Base-by-base conservation (phyloP, 2,329 filamentous ascomycete species). In the Fusarium abutilonis region DNA sequence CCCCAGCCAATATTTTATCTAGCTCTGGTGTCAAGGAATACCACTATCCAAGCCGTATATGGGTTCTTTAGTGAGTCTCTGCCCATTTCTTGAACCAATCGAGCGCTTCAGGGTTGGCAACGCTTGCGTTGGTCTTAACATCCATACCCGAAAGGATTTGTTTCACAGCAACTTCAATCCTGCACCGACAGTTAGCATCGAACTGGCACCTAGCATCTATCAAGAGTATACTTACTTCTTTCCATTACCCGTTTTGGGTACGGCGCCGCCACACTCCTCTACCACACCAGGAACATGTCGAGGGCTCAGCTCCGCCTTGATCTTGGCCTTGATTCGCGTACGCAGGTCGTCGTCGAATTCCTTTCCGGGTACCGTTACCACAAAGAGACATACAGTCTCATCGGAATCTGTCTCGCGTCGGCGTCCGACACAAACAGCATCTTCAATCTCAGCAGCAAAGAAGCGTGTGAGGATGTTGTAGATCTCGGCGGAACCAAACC, bases 111-210 rank as follows among this genome's bases (percentile, higher is more conserved):
- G 91, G 89, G 75, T 98, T 98, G 5, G 92, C 92, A n/a, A 98
- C 93, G 71, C 92, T 96, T 0, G 93, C 93, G 44, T 92, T 93
- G 0, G 92, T 95, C 80, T 93, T 93, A 64, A 97, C 87, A 48
- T 91, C 86, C 76, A 93, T 80, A 0, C 93, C 94, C 26, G 92
- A 96, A 2, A 99, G 79, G 40, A 98, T 97, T 77, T 97, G 93
- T 81, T 98, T 98, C 6, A 98, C 94, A 0, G 92, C 92, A 43
- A 96, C 93, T 75, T 99, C 94, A 57, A 99, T 92, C 77, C 89
- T 91, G 35, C 14, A 43, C 1, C 29, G 2, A 19, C 4, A 19
- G 52, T 72, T 62, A 72, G 56, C 23, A 48, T 13, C 23, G 8
- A n/a, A 13, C 31, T 32, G 9, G n/a, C n/a, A 38, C 11, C 9